Conservation (phyloP, 352 stramenopile species). For the Phytophthora fragariaefolia region DNA sequence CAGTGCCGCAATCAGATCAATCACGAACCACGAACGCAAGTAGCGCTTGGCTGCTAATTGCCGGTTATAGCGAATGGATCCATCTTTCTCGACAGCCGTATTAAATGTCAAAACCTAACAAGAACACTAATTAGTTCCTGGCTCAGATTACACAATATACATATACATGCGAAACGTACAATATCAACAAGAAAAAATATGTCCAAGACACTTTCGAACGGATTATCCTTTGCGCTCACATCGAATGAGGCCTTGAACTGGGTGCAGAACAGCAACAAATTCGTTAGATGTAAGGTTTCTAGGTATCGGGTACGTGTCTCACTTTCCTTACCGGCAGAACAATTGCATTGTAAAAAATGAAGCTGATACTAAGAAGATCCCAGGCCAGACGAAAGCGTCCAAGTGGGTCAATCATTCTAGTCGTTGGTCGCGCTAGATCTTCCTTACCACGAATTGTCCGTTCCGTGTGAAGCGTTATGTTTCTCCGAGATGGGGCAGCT, state of each 20-base stretch:
- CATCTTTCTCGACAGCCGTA: slow-evolving; percentile 59
- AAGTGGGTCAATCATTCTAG: slow-evolving; percentile 67
- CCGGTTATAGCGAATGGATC: slow-evolving; percentile 54
- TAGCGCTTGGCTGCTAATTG: slow-evolving; percentile 46
- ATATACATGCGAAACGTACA: no score
- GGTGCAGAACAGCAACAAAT: no score
- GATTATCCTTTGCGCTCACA: slow-evolving; percentile 32
- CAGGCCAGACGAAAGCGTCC: slow-evolving; percentile 62
- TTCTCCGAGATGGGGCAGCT: slow-evolving; percentile 7
- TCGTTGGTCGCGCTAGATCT: slow-evolving; percentile 30
- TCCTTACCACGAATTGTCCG: slow-evolving; percentile 41
- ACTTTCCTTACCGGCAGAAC: slow-evolving; percentile 53
- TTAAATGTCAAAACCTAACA: slow-evolving; percentile 61
- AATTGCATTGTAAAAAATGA: slow-evolving; percentile 83
- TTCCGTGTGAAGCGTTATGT: slow-evolving; percentile 35
- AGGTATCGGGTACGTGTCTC: no score
- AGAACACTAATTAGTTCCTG: not conserved
- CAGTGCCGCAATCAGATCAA: slow-evolving; percentile 59
- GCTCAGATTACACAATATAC: not conserved
- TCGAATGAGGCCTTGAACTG: slow-evolving; percentile 78
- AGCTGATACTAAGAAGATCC: slow-evolving; percentile 71
- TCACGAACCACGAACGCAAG: slow-evolving; percentile 52
- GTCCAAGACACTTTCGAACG: slow-evolving; percentile 61
- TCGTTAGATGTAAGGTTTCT: no score
- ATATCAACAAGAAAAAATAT: slow-evolving; percentile 73